Conservation (phyloP, 805 yeast species). For the Clavispora phyllophila region DNA sequence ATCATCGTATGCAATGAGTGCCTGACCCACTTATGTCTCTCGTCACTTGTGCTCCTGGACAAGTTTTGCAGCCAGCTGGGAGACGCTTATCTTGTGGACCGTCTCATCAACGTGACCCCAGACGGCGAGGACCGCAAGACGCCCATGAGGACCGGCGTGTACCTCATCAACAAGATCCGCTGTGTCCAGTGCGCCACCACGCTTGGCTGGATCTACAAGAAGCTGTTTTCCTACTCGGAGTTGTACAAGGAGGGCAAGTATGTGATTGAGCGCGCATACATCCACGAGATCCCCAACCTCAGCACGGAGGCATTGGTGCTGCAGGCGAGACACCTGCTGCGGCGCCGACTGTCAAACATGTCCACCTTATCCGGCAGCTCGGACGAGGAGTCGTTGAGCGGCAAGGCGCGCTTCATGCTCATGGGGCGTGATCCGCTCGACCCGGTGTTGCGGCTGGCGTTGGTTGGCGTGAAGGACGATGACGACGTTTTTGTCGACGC, state of each 20-base stretch:
- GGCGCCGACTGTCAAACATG: constrained; percentile 16
- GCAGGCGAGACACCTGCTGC: constrained; percentile 25
- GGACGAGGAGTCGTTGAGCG: constrained; percentile 2
- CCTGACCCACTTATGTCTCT: constrained; percentile 36
- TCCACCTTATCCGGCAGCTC: neutral
- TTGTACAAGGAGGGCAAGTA: constrained; percentile 41
- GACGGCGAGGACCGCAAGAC: constrained; percentile 27
- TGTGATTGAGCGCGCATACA: constrained; percentile 36
- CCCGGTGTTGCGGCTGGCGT: neutral
- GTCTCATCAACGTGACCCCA: constrained; percentile 29
- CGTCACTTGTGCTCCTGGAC: constrained; percentile 32
- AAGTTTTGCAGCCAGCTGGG: constrained; percentile 38
- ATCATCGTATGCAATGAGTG: constrained; percentile 39
- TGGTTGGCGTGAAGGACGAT: neutral
- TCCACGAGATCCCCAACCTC: constrained; percentile 31
- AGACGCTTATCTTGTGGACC: constrained; percentile 37
- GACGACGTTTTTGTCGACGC: neutral
- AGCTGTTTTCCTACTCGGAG: constrained; percentile 31
- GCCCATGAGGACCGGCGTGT: constrained; percentile 36
- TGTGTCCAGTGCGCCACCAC: constrained; percentile 35
- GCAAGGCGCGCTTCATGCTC: neutral
- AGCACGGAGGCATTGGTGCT: constrained; percentile 27
- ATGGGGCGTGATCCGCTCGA: neutral
- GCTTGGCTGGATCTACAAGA: constrained; percentile 40
- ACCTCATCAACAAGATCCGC: constrained; percentile 30